phyloP scores from a whole-genome alignment of 495 filamentous ascomycete genomes.

The Penicillium simplicissimum region DNA sequence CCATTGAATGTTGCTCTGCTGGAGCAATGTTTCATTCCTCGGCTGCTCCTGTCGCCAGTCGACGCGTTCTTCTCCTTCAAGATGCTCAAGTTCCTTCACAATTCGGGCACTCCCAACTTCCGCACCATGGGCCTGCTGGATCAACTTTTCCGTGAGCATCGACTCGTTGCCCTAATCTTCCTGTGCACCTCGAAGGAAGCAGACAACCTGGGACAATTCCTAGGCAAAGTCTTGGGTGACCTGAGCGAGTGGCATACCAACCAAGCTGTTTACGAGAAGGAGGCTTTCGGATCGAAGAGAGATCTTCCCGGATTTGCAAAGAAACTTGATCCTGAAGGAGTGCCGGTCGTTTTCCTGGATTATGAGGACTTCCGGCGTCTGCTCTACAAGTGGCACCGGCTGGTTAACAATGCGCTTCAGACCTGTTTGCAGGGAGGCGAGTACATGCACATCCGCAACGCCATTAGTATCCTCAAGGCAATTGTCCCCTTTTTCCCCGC shows the following conservation, averaged over 20 bases:
- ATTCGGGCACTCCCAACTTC: constrained; percentile 79
- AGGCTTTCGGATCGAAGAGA: constrained; percentile 65
- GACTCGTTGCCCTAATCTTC: constrained; percentile 79
- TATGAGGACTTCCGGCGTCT: constrained; percentile 84
- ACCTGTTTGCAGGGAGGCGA: constrained; percentile 76
- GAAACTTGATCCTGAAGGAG: constrained; percentile 60
- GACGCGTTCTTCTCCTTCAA: constrained; percentile 87
- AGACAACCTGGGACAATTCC: constrained; percentile 84
- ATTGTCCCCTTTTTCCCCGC: constrained; percentile 79
- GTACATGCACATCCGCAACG: constrained; percentile 98
- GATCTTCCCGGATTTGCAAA: constrained; percentile 70
- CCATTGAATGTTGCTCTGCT: constrained; percentile 72
- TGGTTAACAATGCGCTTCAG: constrained; percentile 72
- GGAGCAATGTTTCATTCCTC: constrained; percentile 87
- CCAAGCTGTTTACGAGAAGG: constrained; percentile 72
- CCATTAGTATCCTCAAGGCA: constrained; percentile 84
- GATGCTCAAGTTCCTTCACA: constrained; percentile 83
- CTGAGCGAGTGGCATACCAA: constrained; percentile 82
- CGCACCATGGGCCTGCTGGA: constrained; percentile 82
- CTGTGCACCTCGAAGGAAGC: constrained; percentile 86
- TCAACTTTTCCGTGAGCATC: constrained; percentile 76
- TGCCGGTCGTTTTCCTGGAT: constrained; percentile 65
- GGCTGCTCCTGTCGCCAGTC: constrained; percentile 75
- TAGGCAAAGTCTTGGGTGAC: constrained; percentile 76
- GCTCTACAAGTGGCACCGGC: constrained; percentile 86